phyloP scores from a whole-genome alignment of 2,329 filamentous ascomycete species.

The Diaporthe australafricana region DNA sequence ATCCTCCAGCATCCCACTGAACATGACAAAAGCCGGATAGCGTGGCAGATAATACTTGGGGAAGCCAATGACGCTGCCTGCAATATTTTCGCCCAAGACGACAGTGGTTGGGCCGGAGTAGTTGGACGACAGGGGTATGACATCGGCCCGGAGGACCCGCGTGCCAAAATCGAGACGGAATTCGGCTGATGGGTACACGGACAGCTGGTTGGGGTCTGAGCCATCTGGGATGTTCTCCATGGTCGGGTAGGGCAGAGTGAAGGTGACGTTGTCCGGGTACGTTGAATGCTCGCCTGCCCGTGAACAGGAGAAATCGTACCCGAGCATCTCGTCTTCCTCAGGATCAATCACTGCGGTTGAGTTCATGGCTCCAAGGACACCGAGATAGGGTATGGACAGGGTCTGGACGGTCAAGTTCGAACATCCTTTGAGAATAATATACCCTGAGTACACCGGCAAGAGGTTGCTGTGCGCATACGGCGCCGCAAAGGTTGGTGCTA shows the following conservation, averaged over 20 bases:
- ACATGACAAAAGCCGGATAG: constrained; percentile 28
- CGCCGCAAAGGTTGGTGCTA: constrained; percentile 41
- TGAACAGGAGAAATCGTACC: constrained; percentile 25
- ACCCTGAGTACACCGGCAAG: constrained; percentile 57
- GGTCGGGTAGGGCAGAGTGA: constrained; percentile 41
- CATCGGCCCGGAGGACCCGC: constrained; percentile 40
- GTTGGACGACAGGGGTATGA: constrained; percentile 37
- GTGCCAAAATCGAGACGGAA: constrained; percentile 39
- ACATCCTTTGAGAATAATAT: constrained; percentile 54
- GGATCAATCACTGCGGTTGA: constrained; percentile 36
- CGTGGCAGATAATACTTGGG: constrained; percentile 38
- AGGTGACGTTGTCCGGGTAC: constrained; percentile 40
- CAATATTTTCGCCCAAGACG: constrained; percentile 39
- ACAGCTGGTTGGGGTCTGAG: not conserved
- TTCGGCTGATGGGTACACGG: constrained; percentile 28
- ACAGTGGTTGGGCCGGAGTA: constrained; percentile 36
- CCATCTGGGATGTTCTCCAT: not conserved
- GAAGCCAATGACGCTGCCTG: constrained; percentile 40
- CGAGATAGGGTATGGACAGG: constrained; percentile 54
- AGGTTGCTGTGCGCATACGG: constrained; percentile 34
- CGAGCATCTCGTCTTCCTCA: constrained; percentile 32
- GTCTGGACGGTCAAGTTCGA: constrained; percentile 48
- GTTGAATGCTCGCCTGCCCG: not conserved
- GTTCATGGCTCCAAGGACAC: constrained; percentile 47
- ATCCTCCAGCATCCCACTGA: constrained; percentile 41